A percentile compares a stretch with the other conserved stretches of the same genome.
Evolutionary conservation across 345 rosid species (phyloP).

Genomic region (Citrus glauca): DNA sequence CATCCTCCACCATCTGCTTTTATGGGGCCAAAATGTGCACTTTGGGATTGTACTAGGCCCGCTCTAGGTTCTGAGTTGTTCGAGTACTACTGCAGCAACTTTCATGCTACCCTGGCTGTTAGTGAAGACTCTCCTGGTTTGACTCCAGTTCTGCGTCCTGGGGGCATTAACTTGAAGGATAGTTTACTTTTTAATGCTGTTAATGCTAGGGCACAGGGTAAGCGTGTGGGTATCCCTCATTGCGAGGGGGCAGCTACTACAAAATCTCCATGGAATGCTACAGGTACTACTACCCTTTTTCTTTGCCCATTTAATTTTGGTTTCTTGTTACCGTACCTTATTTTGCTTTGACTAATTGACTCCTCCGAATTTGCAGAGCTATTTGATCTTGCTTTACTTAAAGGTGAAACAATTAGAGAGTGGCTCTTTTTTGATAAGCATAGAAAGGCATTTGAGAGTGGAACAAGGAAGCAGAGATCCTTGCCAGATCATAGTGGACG

Average conservation of each 20-base stretch:
- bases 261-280: constrained; percentile 85
- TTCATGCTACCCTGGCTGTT: constrained; percentile 61
- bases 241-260: constrained; percentile 84
- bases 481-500: constrained; percentile 83
- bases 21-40: constrained; percentile 83
- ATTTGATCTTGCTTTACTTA: constrained; percentile 58
- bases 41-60: constrained; percentile 93
- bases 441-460: constrained; percentile 81
- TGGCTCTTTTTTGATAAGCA: constrained; percentile 96
- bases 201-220: constrained; percentile 59
- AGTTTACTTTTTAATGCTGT: constrained; percentile 57
- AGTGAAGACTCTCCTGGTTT: constrained; percentile 63
- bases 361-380: constrained; percentile 49
- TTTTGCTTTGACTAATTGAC: constrained; percentile 7
- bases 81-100: constrained; percentile 65
- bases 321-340: not conserved
- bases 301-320: not conserved
- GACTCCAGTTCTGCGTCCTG: constrained; percentile 66
- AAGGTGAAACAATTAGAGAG: constrained; percentile 71
- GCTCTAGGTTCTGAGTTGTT: constrained; percentile 59
- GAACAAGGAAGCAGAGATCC: constrained; percentile 90
- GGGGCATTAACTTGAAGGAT: constrained; percentile 76
- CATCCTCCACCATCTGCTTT: constrained; percentile 73
- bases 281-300: constrained; percentile 37
- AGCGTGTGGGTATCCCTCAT: constrained; percentile 82